Conservation (phyloP, 306 rosid species). For the Fragaria vesca region DNA sequence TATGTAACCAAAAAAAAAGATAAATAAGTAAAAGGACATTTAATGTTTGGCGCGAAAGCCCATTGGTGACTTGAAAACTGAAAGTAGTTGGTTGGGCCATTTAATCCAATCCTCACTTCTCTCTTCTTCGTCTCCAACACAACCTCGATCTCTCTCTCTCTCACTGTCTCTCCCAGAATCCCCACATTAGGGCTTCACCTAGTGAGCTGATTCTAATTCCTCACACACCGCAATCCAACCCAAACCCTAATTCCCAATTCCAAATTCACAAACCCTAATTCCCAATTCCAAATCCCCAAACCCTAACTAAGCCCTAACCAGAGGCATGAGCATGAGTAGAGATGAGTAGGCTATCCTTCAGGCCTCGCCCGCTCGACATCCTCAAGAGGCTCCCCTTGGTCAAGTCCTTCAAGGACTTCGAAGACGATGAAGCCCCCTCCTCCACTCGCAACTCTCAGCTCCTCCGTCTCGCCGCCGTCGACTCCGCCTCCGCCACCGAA, state of each 20-base stretch:
- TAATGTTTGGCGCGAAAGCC: too few species aligned
- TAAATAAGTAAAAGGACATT: neutral
- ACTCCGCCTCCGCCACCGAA: neutral
- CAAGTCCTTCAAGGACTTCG: slow-evolving; percentile 56
- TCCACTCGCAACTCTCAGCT: slow-evolving; percentile 50
- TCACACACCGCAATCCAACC: too few species aligned
- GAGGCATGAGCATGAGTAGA: slow-evolving; percentile 15
- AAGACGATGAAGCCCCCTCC: slow-evolving; percentile 54
- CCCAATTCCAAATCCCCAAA: neutral
- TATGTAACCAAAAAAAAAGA: too few species aligned
- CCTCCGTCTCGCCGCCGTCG: slow-evolving; percentile 33
- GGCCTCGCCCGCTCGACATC: slow-evolving; percentile 64
- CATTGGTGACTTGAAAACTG: neutral
- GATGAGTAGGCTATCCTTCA: slow-evolving; percentile 58
- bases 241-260: too few species aligned
- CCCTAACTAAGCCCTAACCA: neutral
- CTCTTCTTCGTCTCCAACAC: too few species aligned
- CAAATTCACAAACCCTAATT: neutral
- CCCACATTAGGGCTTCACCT: too few species aligned
- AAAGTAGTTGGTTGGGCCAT: too few species aligned
- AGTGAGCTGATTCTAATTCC: too few species aligned
- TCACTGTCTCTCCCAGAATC: too few species aligned
- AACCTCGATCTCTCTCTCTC: too few species aligned
- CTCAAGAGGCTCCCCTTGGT: slow-evolving; percentile 59
- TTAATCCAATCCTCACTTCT: too few species aligned